Percentiles rank a stretch among this genome's conserved stretches.
Evolutionary conservation across 352 stramenopile species (phyloP).

Genomic region (Phytophthora sansomeana): DNA sequence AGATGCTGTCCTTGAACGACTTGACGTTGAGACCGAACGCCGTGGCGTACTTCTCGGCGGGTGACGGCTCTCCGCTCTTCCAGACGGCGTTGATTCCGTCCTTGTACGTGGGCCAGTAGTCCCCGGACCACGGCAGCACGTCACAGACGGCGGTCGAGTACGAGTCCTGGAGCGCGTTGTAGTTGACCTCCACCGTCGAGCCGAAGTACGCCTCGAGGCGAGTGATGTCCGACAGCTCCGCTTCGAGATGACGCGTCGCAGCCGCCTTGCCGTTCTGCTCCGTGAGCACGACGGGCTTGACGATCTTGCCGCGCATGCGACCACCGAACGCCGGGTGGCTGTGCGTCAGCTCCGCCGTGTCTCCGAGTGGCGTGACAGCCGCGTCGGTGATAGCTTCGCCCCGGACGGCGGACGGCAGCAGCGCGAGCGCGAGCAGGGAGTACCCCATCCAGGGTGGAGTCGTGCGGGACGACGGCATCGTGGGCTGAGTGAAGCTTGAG

Average conservation of each 20-base stretch:
- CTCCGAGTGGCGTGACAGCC: conserved; percentile 32
- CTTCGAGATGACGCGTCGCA: conserved; percentile 35
- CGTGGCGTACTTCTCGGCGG: conserved; percentile 53
- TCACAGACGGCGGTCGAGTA: conserved; percentile 21
- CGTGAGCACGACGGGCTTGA: conserved; percentile 32
- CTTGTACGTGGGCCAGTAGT: conserved; percentile 68
- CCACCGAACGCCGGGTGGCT: conserved; percentile 52
- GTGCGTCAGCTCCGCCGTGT: conserved; percentile 39
- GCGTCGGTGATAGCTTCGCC: conserved; percentile 40
- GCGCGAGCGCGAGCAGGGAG: conserved; percentile 19
- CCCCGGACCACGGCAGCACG: conserved; percentile 52
- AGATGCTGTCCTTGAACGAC: conserved; percentile 45
- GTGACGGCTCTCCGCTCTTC: conserved; percentile 34
- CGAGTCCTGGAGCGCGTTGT: conserved; percentile 38
- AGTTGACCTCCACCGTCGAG: conserved; percentile 38
- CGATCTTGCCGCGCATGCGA: conserved; percentile 11
- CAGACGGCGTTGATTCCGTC: conserved; percentile 67
- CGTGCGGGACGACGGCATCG: conserved; percentile 17
- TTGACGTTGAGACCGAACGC: conserved; percentile 48
- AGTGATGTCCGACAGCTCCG: conserved; percentile 42
- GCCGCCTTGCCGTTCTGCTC: conserved; percentile 30
- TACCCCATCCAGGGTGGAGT: conserved; percentile 31
- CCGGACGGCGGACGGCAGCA: conserved; percentile 11
- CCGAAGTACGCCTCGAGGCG: conserved; percentile 53
- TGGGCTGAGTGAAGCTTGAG: conserved; percentile 13